phyloP scores from a whole-genome alignment of 1,284 basidiomycete genomes.

The Ceratobasidium sp. region DNA sequence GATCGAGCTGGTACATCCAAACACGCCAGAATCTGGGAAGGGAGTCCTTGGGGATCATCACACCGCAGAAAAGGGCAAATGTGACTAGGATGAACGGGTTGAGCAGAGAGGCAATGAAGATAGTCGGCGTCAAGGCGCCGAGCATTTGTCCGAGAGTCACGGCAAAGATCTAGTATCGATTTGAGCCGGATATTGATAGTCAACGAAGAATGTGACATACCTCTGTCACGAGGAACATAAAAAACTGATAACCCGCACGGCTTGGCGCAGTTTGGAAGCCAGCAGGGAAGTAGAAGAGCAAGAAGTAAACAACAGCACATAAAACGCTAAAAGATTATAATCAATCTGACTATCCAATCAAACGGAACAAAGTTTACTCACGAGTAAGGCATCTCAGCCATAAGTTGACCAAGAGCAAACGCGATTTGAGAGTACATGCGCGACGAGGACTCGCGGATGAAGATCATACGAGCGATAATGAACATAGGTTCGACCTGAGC shows the following conservation, averaged over 20 bases:
- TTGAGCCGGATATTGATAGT: not conserved
- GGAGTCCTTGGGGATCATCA: constrained; percentile 66
- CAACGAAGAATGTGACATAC: constrained; percentile 5
- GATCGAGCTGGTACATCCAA: constrained; percentile 74
- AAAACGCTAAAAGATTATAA: constrained; percentile 61
- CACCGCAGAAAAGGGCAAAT: constrained; percentile 84
- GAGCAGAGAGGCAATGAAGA: constrained; percentile 63
- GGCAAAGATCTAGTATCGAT: constrained; percentile 14
- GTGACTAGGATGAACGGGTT: constrained; percentile 46
- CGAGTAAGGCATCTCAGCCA: constrained; percentile 87
- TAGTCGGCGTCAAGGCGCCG: constrained; percentile 80
- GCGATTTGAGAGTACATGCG: constrained; percentile 84
- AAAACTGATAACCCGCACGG: constrained; percentile 80
- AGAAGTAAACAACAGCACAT: constrained; percentile 83
- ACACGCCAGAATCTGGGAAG: constrained; percentile 79
- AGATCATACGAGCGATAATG: constrained; percentile 81
- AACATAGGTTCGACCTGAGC: constrained; percentile 88
- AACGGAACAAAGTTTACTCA: constrained; percentile 2
- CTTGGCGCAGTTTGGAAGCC: constrained; percentile 76
- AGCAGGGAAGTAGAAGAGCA: constrained; percentile 71
- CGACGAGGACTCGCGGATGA: constrained; percentile 78
- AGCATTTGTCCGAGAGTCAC: constrained; percentile 62
- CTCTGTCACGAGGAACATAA: constrained; percentile 72
- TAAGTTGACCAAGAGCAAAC: constrained; percentile 85
- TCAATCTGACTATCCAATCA: not conserved